Conservation (phyloP, 352 stramenopile genomes). For the Blastocystis sp. region DNA sequence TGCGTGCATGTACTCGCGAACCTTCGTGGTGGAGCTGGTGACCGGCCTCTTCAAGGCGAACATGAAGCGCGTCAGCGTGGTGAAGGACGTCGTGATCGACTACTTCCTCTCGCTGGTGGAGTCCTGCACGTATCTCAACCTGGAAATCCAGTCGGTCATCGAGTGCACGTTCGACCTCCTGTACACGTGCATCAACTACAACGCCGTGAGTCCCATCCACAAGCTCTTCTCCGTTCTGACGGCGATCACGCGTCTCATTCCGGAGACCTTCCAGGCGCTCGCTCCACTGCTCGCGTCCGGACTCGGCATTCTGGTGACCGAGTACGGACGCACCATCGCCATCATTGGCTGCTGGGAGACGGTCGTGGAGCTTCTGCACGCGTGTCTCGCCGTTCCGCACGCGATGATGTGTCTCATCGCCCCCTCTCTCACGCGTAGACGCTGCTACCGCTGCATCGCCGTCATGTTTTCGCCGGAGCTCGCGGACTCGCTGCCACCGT, state of each 20-base stretch:
- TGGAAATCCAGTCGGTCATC: constrained; percentile 8
- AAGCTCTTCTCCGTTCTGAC: constrained; percentile 8
- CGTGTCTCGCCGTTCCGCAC: not conserved
- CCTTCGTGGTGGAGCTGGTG: constrained; percentile 42
- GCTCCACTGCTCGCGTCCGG: not conserved
- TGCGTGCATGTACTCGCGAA: constrained; percentile 31
- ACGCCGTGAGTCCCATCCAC: not conserved
- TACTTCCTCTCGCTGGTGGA: constrained; percentile 20
- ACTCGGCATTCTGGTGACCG: not conserved
- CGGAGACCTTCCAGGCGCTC: constrained; percentile 8
- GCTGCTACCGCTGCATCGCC: constrained; percentile 12
- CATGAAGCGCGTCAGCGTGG: not conserved
- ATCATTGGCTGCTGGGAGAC: constrained; percentile 37
- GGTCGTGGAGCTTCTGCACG: not conserved
- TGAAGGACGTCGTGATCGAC: not conserved
- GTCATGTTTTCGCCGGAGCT: not conserved
- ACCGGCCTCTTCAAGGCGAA: constrained; percentile 51
- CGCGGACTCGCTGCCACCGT: not conserved
- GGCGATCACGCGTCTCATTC: not conserved
- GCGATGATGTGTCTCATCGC: not conserved
- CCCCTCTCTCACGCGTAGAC: not conserved
- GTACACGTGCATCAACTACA: constrained; percentile 2
- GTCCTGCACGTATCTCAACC: not conserved
- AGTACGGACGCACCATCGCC: not conserved
- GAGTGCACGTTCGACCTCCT: constrained; percentile 38